phyloP scores from a whole-genome alignment of 495 filamentous ascomycete genomes.

The Penicillium diatomitis region DNA sequence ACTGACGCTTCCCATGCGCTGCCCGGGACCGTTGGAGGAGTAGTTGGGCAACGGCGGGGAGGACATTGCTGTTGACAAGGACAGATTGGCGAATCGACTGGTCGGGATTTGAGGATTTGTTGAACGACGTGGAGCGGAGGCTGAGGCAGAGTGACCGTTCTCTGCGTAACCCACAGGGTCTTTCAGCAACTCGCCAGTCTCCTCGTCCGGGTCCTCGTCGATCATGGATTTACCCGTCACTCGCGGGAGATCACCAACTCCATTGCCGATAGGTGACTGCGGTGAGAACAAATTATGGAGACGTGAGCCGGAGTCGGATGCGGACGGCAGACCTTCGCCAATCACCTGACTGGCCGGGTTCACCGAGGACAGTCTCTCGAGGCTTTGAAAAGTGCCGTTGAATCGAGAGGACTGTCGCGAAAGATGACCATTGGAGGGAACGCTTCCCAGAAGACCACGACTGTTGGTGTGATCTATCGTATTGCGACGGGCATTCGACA shows the following conservation, averaged over 20 bases:
- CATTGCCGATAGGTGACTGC: slow-evolving; percentile 73
- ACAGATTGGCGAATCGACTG: slow-evolving; percentile 60
- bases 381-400: slow-evolving; percentile 65
- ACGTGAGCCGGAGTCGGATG: slow-evolving; percentile 51
- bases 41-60: slow-evolving; percentile 46
- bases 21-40: slow-evolving; percentile 19
- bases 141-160: slow-evolving; percentile 50
- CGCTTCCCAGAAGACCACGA: slow-evolving; percentile 43
- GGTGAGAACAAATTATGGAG: slow-evolving; percentile 74
- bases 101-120: slow-evolving; percentile 70
- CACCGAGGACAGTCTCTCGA: slow-evolving; percentile 62
- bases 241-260: slow-evolving; percentile 58
- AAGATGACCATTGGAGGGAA: slow-evolving; percentile 45
- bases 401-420: slow-evolving; percentile 68
- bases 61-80: slow-evolving; percentile 55
- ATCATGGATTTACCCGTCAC: slow-evolving; percentile 77
- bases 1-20: slow-evolving; percentile 35
- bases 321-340: slow-evolving; percentile 44
- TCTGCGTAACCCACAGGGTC: slow-evolving; percentile 79
- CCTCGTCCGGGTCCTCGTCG: slow-evolving; percentile 76
- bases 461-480: slow-evolving; percentile 50
- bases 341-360: slow-evolving; percentile 46
- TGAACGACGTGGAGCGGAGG: slow-evolving; percentile 46
- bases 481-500: slow-evolving; percentile 43
- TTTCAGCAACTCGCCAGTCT: slow-evolving; percentile 74